These are phyloP conservation scores for Oenanthe javanica DNA, from an alignment of 140 eudicot species.

Conservation along the genomic window DNA sequence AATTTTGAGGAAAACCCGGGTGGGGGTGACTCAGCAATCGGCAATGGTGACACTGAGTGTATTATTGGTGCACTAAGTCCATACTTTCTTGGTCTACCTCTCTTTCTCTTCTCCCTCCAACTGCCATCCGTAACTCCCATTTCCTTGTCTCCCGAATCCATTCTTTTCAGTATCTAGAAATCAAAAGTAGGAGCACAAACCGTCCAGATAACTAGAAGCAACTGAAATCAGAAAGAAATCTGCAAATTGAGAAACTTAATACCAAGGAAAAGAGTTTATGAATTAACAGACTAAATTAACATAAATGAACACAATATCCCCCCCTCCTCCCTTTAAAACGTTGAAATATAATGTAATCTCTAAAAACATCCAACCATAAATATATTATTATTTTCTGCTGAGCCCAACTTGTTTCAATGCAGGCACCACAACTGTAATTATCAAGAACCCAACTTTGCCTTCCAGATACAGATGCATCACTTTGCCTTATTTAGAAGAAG, in stretches of 20 bases:
- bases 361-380: no score
- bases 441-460: no score
- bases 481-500: no score
- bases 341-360: not conserved
- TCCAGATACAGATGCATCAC: no score
- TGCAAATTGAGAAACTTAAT: not conserved
- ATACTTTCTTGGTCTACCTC: constrained; percentile 1
- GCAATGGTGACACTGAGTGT: not conserved
- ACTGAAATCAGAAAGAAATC: not conserved
- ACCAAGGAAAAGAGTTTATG: not conserved
- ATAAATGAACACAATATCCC: not conserved
- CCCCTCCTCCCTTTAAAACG: not conserved
- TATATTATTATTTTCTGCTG: no score
- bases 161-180: not conserved
- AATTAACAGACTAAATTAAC: not conserved
- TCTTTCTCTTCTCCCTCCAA: not conserved
- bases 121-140: not conserved
- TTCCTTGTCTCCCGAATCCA: not conserved
- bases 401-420: no score
- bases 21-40: not conserved
- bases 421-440: no score
- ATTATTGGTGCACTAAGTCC: not conserved
- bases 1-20: not conserved
- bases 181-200: not conserved
- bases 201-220: not conserved